Base-by-base conservation (phyloP, 2,329 filamentous ascomycete genomes). In the Epicoccum sorghinum region DNA sequence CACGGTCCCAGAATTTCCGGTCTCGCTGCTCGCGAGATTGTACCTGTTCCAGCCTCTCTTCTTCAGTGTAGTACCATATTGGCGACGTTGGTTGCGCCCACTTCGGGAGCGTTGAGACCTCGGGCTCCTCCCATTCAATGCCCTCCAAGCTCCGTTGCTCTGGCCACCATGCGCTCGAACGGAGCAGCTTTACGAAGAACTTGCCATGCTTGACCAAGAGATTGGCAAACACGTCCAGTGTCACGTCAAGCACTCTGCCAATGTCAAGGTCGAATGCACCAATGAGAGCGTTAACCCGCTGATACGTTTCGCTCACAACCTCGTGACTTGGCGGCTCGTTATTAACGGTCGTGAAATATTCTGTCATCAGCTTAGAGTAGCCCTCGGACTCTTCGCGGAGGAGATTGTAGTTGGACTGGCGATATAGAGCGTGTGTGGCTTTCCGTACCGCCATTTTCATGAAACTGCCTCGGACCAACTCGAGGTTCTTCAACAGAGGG, bases 241-340 rank as follows among this genome's bases (percentile, higher is more conserved):
- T 96, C 22, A 98, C 91, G 72, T 99, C 95, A 9, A 99, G 82
- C 4, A 96, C 93, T 68, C 96, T 86, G 43, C 95, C 96, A 33
- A 97, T 95, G 72, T 99, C 95, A 58, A 99, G 83, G 74, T 99
- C 93, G 69, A 99, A 99, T 7, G 95, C 95, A 52, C 95, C 95
- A 61, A 99, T 96, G 66, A 99, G 84, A 13, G 90, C 93, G 75
- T 96, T 97, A 59, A 99, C 89, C 60, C 88, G 87, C 71, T 97
- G 90, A 66, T 96, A 97, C 0, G 92, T 92, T 66, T 92, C 88
- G 64, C 90, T 87, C 2, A 93, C 91, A 32, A 89, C 83, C 58
- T 91, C 89, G 47, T 85, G 85, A 2, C 86, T 86, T n/a, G 89
- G 88, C 22, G 87, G 86, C 49, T 89, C 86, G 57, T 84, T 86